Evolutionary conservation across 805 yeast species (phyloP), one percentile per base, ranked within the genome.

Genomic region (Diddensiella santjacobensis): DNA sequence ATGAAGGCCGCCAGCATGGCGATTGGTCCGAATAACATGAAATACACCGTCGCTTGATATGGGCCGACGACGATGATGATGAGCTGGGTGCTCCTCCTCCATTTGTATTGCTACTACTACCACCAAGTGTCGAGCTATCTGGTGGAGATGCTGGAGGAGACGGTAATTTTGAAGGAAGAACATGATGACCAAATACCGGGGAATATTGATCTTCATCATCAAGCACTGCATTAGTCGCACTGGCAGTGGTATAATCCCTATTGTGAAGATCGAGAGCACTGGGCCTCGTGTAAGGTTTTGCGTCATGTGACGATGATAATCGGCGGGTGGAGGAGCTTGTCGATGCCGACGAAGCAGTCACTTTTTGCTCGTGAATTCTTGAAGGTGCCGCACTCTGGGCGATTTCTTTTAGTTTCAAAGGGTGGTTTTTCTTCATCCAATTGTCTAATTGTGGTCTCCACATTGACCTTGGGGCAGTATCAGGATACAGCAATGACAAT

Each of bases 1-100:
- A 91, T 3, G 95, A 84, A 1, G 99, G 99, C 63, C 99, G 79
- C 99, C 99, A 91, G 67, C 99, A 91, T 3, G 99, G 99, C 3
- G 95, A 86, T 58, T 86, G 93, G 48, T 82, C 84, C 1, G 93
- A 80, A 4, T 89, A 88, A 68, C 99, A 91, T 3, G 96, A 87
- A 23, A 91, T 81, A 63, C 99, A 91, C 45, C 76, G 77, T 56
- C 96, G 75, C 61, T 55, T 49, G 17, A 43, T 19, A n/a, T n/a
- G n/a, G n/a, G n/a, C n/a, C n/a, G n/a, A n/a, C n/a, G n/a, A n/a
- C n/a, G n/a, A n/a, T 36, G 50, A 45, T 38, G 42, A 38, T 15
- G 13, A 20, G 11, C 29, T 20, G 10, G 40, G 8, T 10, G 40
- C 40, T 13, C 15, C 18, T 15, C 42, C 30, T 11, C 15, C 18